Evolutionary conservation across 768 basidiomycete species (phyloP), one percentile per base, ranked within the genome.

Genomic region (Tubosaeta sp.): DNA sequence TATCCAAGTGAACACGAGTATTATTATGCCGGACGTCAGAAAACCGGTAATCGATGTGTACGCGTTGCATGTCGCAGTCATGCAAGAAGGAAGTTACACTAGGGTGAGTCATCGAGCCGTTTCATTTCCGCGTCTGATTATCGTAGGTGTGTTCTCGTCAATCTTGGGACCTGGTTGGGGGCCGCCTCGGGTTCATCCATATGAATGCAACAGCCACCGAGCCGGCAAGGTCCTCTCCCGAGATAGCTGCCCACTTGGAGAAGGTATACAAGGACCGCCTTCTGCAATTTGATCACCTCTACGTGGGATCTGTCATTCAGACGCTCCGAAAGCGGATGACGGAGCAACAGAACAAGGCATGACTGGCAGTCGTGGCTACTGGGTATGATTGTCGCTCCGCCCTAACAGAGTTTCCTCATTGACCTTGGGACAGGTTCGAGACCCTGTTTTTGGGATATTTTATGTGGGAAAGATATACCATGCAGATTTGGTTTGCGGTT

Each of bases 231-330:
- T 66, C 52, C n/a, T 58, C 66, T 11, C 45, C 53, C 34, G 64
- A 62, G 43, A 53, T 68, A 44, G 65, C 65, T 14, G 35, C 12
- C 35, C 66, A 66, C 31, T 47, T 68, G 17, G 61, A 68, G 43
- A 66, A 61, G 34, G 56, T 33, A 2, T 66, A 66, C 56, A 59
- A 39, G 48, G 66, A 66, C 45, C 65, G 62, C 27, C 64, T 66
- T 38, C 61, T 68, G 43, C 66, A 68, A 57, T 66, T 68, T 49
- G 65, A 68, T 48, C 65, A 66, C 46, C 62, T 66, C 56, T 66
- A 68, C 52, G 66, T 66, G 56, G 62, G 64, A 46, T 66, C 65
- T 22, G 67, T 66, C 42, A 44, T 66, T 39, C 66, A 68, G 41
- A 68, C 57, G 12, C 54, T 68, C 54, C 65, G 66, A 51, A 66